Evolutionary conservation across 352 stramenopile genomes (phyloP).

Genomic region (Aphanomyces cochlioides): DNA sequence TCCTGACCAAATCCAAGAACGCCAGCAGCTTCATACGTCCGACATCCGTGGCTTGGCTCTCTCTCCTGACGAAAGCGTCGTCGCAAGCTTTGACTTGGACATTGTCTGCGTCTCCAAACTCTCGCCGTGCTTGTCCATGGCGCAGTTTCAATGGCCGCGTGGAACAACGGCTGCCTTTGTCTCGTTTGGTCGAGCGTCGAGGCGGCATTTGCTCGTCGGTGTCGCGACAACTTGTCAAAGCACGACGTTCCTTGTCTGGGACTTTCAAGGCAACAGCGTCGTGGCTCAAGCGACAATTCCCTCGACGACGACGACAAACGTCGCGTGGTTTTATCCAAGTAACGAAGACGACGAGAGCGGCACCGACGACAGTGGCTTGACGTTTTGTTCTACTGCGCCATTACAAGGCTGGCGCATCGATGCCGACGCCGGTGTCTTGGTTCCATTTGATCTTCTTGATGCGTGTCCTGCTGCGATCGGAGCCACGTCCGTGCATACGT

Average conservation of each 20-base stretch:
- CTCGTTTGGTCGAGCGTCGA: not conserved
- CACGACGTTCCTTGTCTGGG: not conserved
- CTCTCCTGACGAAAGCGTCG: not conserved
- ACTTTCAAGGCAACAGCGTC: not conserved
- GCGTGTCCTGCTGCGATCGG: not conserved
- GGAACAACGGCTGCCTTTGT: not conserved
- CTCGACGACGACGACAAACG: too few relatives aligned
- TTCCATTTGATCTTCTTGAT: not conserved
- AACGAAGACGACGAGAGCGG: not conserved
- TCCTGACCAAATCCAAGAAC: not conserved
- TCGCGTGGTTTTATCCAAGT: too few relatives aligned
- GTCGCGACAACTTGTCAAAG: too few relatives aligned
- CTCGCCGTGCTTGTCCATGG: not conserved
- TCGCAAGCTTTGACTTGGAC: not conserved
- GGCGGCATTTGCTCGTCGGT: not conserved
- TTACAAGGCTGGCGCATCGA: constrained; percentile 5
- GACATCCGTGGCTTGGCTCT: not conserved
- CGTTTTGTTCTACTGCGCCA: not conserved
- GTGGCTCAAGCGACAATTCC: not conserved
- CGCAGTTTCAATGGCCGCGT: not conserved
- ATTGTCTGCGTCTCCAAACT: not conserved
- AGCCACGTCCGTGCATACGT: not conserved
- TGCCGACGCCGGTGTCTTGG: not conserved
- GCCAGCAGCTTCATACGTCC: not conserved
- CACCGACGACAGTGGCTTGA: not conserved